A percentile compares a stretch with the other conserved stretches of the same genome.
These are phyloP conservation scores for Naegleria gruberi DNA, from an alignment of 208 protist species.

Conservation along the genomic window DNA sequence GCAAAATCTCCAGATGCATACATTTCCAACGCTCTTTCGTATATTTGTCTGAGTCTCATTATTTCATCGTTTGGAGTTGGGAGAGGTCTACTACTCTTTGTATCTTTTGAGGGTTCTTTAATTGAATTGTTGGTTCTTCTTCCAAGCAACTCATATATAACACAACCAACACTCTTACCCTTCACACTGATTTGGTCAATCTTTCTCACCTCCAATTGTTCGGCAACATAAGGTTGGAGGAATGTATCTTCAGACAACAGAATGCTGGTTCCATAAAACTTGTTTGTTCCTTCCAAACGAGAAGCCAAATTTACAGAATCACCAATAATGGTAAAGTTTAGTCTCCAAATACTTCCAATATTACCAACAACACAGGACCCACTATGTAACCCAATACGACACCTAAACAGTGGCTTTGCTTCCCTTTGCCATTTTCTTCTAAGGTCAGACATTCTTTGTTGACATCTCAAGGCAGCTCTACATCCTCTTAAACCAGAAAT, in stretches of 20 bases:
- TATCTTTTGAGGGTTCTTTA: not conserved
- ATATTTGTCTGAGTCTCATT: not conserved
- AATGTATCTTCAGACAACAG: not conserved
- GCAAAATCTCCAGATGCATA: not conserved
- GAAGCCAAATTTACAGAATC: not conserved
- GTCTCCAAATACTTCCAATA: not conserved
- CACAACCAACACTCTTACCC: not conserved
- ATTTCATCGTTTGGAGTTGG: not conserved
- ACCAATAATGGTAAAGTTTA: conserved; percentile 16
- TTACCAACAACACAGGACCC: not conserved
- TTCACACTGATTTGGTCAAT: not conserved
- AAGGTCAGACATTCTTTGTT: not conserved
- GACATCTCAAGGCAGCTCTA: not conserved
- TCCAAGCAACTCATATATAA: not conserved
- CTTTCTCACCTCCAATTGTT: not conserved
- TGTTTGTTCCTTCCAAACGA: not conserved
- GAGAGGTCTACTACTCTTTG: not conserved
- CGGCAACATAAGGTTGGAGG: not conserved
- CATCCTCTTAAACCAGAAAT: not conserved
- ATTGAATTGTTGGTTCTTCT: not conserved
- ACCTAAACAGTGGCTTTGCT: not conserved
- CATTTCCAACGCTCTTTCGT: not conserved
- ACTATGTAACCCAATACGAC: not conserved
- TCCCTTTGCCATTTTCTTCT: not conserved
- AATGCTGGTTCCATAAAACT: not conserved